phyloP scores from a whole-genome alignment of 1,284 basidiomycete genomes.

The Ustilago loliicola region DNA sequence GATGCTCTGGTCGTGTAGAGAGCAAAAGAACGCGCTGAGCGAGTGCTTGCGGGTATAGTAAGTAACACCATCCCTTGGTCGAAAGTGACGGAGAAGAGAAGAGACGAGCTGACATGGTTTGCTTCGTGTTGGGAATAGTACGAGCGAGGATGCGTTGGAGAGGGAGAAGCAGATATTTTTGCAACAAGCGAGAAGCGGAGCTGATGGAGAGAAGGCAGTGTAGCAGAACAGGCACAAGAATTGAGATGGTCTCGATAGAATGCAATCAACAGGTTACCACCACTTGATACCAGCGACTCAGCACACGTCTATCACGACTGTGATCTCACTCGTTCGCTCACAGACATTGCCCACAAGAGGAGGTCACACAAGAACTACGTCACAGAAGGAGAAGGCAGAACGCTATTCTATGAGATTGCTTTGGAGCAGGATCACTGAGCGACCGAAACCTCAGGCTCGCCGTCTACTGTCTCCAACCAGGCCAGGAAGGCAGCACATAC shows the following conservation, averaged over 20 bases:
- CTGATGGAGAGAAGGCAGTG: constrained; percentile 8
- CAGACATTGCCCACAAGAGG: not conserved
- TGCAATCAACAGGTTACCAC: not conserved
- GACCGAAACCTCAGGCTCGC: not conserved
- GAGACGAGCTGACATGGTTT: constrained; percentile 4
- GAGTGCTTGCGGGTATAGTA: constrained; percentile 46
- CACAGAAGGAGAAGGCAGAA: not conserved
- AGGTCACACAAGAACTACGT: not conserved
- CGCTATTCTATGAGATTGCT: not conserved
- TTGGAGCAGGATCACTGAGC: not conserved
- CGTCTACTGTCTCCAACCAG: constrained; percentile 25
- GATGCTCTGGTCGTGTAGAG: constrained; percentile 43
- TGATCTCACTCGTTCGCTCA: not conserved
- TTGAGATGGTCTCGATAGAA: not conserved
- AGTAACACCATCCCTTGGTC: constrained; percentile 3
- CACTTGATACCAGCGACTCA: not conserved
- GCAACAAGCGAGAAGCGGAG: constrained; percentile 10
- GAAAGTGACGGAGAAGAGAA: not conserved
- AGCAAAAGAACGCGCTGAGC: constrained; percentile 23
- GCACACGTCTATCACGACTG: not conserved
- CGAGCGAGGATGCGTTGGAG: constrained; percentile 43
- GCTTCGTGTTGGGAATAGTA: constrained; percentile 19
- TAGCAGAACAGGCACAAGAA: not conserved
- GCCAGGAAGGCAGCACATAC: constrained; percentile 30
- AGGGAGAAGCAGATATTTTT: constrained; percentile 34